Conservation (phyloP, 164 flowering plant species). For the Vitis rupestris region DNA sequence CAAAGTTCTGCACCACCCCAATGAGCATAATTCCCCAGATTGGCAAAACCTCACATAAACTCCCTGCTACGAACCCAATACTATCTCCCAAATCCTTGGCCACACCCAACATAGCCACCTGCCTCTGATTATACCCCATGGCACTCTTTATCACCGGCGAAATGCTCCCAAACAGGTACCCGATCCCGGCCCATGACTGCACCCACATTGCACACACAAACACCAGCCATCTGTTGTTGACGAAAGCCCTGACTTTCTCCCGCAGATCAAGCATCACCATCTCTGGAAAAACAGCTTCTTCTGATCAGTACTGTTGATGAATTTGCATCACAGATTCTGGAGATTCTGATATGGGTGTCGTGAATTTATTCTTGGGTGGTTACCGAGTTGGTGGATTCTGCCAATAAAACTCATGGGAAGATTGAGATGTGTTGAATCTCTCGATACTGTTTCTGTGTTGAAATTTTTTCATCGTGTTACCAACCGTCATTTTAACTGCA, state of each 20-base stretch:
- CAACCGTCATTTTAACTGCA: too few species aligned
- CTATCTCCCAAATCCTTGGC: slow-evolving; percentile 57
- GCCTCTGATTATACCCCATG: slow-evolving; percentile 50
- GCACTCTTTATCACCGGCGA: slow-evolving; percentile 53
- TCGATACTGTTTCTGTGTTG: too few species aligned
- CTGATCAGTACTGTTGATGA: too few species aligned
- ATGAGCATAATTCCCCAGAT: slow-evolving; percentile 39
- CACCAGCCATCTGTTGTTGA: slow-evolving; percentile 54
- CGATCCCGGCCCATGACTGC: slow-evolving; percentile 47
- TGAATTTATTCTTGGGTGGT: too few species aligned
- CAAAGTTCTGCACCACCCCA: slow-evolving; percentile 44
- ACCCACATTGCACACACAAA: slow-evolving; percentile 62
- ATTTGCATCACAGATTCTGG: too few species aligned
- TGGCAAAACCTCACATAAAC: slow-evolving; percentile 43
- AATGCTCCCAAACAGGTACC: slow-evolving; percentile 54
- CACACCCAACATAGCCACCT: slow-evolving; percentile 49
- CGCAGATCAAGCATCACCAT: not conserved
- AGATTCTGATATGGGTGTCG: too few species aligned
- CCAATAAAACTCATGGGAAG: too few species aligned
- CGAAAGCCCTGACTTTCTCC: slow-evolving; percentile 25
- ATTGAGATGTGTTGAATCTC: too few species aligned
- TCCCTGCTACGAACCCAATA: slow-evolving; percentile 47
- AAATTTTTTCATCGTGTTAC: too few species aligned
- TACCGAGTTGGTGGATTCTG: too few species aligned
- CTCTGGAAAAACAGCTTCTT: not conserved